A percentile compares a stretch with the other conserved stretches of the same genome.
Evolutionary conservation across 2,329 filamentous ascomycete species (phyloP).

Genomic region (Phyllosticta citrichinensis): DNA sequence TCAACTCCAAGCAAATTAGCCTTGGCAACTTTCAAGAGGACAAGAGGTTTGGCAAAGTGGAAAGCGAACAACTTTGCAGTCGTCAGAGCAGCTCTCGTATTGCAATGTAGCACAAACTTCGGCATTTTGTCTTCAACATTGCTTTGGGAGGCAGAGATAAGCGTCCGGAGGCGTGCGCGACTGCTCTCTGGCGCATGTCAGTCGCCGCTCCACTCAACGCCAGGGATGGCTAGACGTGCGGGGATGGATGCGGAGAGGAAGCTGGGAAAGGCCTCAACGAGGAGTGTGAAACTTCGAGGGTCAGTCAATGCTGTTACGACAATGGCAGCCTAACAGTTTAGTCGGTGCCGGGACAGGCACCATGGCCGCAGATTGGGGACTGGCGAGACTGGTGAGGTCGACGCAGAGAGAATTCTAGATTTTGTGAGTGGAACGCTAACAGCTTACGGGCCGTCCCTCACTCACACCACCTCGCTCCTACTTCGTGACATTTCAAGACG

Average conservation of each 20-base stretch:
- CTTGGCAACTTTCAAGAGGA: not conserved
- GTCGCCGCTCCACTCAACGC: not conserved
- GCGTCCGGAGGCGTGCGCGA: no score
- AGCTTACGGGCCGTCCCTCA: not conserved
- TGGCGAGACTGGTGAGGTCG: not conserved
- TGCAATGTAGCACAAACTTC: no score
- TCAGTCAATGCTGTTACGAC: not conserved
- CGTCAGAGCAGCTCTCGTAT: no score
- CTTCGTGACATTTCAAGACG: not conserved
- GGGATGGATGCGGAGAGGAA: not conserved
- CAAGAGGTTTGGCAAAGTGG: not conserved
- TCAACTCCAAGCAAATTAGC: not conserved
- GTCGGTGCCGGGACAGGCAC: not conserved
- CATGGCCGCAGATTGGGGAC: no score
- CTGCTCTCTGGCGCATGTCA: not conserved
- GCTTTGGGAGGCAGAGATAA: not conserved
- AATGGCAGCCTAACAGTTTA: not conserved
- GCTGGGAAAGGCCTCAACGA: not conserved
- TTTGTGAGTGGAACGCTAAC: not conserved
- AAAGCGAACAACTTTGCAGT: not conserved
- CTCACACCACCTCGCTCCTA: not conserved
- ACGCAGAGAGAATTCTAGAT: not conserved
- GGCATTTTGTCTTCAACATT: no score
- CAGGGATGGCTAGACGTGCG: not conserved
- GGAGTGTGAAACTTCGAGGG: not conserved